Evolutionary conservation across 768 basidiomycete genomes (phyloP), one percentile per base, ranked within the genome.

Genomic region (Coprinopsis strossmayeri): DNA sequence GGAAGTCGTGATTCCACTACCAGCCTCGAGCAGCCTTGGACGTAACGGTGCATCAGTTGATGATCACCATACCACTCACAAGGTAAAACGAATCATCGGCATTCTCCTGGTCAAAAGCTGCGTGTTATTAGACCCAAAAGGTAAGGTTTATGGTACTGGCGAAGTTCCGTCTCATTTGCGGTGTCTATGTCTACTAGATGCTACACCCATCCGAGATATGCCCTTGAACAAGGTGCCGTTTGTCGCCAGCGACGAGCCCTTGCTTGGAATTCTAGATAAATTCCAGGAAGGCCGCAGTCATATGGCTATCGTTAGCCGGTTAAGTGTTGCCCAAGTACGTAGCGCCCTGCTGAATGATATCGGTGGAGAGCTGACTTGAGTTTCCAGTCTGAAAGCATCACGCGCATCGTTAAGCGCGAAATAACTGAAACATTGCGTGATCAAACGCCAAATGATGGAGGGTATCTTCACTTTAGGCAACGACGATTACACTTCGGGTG

Each of bases 201-300:
- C 89, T 0, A 77, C 82, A 3, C 92, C 91, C 1, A 69, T 95
- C 23, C 81, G 87, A 57, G 82, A 82, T 52, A 80, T 95, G 37
- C 89, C 88, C 0, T 69, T 95, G 39, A 91, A 92, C 66, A 88
- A 84, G 58, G 87, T 93, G 4, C 87, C 84, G 0, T 87, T 86
- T 46, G 87, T 94, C 2, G 87, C 91, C 1, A 84, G 82, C 37
- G 91, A 94, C 57, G 88, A 91, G 63, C 78, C 91, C 20, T 70
- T 95, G 0, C 75, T 93, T 12, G 82, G 86, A 21, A 88, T 92
- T 52, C 72, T 94, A 26, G 91, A 93, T 62, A 84, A 74, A 52
- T 94, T 94, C 63, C 91, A 93, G 62, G 90, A 91, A 59, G 91
- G 90, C 3, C 76, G 89, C 25, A 89, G 86, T 34, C 91, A 95